phyloP scores from a whole-genome alignment of 2,329 filamentous ascomycete genomes.

The Erysiphe pulchra region DNA sequence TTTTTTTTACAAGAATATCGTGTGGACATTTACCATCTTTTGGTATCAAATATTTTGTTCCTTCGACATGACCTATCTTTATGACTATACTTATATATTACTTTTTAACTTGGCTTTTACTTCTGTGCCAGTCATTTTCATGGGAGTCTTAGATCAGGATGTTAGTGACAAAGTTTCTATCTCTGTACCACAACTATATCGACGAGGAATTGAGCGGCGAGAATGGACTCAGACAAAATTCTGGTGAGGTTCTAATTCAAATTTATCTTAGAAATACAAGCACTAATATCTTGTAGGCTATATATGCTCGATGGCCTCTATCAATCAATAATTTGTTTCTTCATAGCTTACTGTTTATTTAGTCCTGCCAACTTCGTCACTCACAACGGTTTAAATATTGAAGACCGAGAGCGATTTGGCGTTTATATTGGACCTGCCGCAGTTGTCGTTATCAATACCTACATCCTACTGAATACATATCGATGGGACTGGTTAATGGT shows the following conservation, averaged over 20 bases:
- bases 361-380: conserved; percentile 40
- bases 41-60: conserved; percentile 94
- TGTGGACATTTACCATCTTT: conserved; percentile 91
- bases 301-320: conserved; percentile 93
- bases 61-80: conserved; percentile 90
- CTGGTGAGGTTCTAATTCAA: conserved; percentile 36
- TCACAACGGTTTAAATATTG: conserved; percentile 46
- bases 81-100: conserved; percentile 93
- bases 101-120: conserved; percentile 95
- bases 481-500: conserved; percentile 95
- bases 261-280: background rate
- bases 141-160: conserved; percentile 93
- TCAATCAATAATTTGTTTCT: conserved; percentile 84
- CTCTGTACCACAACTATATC: conserved; percentile 84
- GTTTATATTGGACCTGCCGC: conserved; percentile 65
- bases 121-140: conserved; percentile 77
- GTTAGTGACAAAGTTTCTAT: conserved; percentile 84
- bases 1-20: conserved; percentile 99
- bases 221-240: conserved; percentile 96
- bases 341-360: conserved; percentile 69
- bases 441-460: conserved; percentile 73
- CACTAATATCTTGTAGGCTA: conserved; percentile 26
- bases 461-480: conserved; percentile 89
- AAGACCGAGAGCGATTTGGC: conserved; percentile 64
- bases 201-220: conserved; percentile 77